These are phyloP conservation scores for Metarhizium humberi DNA, from an alignment of 2,329 filamentous ascomycete species.

Conservation along the genomic window DNA sequence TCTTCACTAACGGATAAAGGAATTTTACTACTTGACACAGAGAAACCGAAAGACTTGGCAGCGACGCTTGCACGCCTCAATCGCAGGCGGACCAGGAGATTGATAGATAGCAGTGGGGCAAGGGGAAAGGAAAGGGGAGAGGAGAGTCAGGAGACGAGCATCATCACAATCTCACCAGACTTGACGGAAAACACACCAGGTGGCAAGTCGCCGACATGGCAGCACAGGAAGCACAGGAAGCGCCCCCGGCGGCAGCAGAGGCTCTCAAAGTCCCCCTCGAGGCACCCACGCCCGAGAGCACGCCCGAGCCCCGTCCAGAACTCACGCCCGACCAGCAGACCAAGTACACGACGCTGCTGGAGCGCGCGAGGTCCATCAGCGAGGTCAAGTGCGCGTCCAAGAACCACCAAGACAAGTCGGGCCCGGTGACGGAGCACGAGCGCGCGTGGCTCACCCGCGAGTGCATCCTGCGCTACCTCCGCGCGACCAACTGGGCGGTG, in stretches of 20 bases:
- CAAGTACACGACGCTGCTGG: conserved; percentile 74
- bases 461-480: conserved; percentile 84
- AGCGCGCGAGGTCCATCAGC: conserved; percentile 60
- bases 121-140: too few species aligned
- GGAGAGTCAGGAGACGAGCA: too few species aligned
- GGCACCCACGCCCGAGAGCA: conserved; percentile 46
- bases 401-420: conserved; percentile 49
- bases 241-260: background rate
- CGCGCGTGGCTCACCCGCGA: conserved; percentile 86
- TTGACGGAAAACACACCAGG: background rate
- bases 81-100: too few species aligned
- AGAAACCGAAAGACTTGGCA: too few species aligned
- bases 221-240: background rate
- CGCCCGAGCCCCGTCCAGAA: conserved; percentile 43
- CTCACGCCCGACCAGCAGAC: conserved; percentile 68
- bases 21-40: too few species aligned
- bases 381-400: conserved; percentile 36
- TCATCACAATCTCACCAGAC: too few species aligned
- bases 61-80: too few species aligned
- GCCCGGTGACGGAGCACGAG: conserved; percentile 68
- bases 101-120: too few species aligned
- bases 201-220: background rate
- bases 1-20: too few species aligned
- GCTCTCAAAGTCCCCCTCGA: conserved; percentile 45
- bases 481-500: conserved; percentile 84